These are phyloP conservation scores for Ilex aquifolium DNA, from an alignment of 257 asterid genomes.

Conservation along the genomic window DNA sequence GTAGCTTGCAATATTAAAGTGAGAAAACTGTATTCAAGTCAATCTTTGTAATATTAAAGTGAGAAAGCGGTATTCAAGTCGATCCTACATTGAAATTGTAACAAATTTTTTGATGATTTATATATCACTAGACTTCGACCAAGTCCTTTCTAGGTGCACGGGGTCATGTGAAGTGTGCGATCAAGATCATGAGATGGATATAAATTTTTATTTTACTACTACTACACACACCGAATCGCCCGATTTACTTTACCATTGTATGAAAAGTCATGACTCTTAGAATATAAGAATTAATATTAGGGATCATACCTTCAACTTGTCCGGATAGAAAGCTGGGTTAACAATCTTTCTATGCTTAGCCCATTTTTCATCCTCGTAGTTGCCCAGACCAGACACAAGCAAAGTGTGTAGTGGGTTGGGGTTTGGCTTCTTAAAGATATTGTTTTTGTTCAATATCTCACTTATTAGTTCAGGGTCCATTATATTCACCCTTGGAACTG, in stretches of 20 bases:
- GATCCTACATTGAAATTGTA: too few species aligned
- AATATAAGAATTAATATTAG: background rate
- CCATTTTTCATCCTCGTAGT: conserved; percentile 20
- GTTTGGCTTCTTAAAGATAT: conserved; percentile 12
- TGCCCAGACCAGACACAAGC: conserved; percentile 9
- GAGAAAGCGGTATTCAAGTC: too few species aligned
- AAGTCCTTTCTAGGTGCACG: too few species aligned
- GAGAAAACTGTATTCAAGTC: too few species aligned
- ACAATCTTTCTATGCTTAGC: conserved; percentile 16
- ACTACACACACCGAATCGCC: background rate
- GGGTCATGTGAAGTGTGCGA: background rate
- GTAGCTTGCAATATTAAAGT: too few species aligned
- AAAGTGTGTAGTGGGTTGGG: conserved; percentile 9
- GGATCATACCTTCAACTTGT: conserved; percentile 19
- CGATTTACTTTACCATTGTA: background rate
- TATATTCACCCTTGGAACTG: conserved; percentile 9
- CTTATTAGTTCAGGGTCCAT: conserved; percentile 18
- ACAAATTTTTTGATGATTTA: too few species aligned
- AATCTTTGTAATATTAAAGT: too few species aligned
- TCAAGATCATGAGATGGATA: background rate
- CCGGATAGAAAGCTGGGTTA: conserved; percentile 23
- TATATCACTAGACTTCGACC: too few species aligned
- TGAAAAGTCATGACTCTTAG: background rate
- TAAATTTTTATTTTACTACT: too few species aligned
- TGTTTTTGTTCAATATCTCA: conserved; percentile 14